Conservation (phyloP, 352 stramenopile genomes). For the Phytophthora litchii region DNA sequence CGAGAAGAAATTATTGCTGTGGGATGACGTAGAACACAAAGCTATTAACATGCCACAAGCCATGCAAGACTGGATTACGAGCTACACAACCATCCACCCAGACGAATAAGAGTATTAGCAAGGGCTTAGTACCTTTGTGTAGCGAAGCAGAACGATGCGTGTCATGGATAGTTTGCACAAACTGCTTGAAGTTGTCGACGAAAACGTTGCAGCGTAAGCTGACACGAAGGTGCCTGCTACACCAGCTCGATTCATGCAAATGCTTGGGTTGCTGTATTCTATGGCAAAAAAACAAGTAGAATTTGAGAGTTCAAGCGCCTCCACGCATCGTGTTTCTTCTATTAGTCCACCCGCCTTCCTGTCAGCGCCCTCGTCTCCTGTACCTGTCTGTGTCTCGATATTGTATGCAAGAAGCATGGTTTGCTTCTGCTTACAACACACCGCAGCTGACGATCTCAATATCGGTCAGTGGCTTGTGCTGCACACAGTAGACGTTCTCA, state of each 20-base stretch:
- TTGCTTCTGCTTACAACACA: conserved; percentile 55
- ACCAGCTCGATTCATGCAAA: too few relatives aligned
- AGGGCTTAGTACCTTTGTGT: too few relatives aligned
- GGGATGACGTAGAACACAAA: conserved; percentile 45
- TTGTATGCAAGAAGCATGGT: conserved; percentile 14
- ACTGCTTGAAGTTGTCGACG: too few relatives aligned
- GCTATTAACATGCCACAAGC: conserved; percentile 49
- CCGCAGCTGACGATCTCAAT: conserved; percentile 84
- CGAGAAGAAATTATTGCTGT: conserved; percentile 52
- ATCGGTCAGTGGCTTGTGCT: conserved; percentile 82
- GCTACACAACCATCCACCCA: conserved; percentile 55
- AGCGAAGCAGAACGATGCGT: too few relatives aligned
- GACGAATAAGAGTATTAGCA: background rate
- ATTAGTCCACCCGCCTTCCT: conserved; percentile 35
- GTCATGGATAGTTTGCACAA: too few relatives aligned
- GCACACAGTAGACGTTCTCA: conserved; percentile 81
- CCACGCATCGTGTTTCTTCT: conserved; percentile 39
- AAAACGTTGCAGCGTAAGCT: too few relatives aligned
- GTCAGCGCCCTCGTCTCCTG: conserved; percentile 16
- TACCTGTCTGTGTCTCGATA: conserved; percentile 26
- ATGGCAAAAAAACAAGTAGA: conserved; percentile 1
- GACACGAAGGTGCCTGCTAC: too few relatives aligned
- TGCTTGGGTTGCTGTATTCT: too few relatives aligned
- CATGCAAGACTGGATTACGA: conserved; percentile 76
- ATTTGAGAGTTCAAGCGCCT: conserved; percentile 28